Evolutionary conservation across 1,139 yeast species (phyloP).

Genomic region (Protomyces lactucae-debilis): DNA sequence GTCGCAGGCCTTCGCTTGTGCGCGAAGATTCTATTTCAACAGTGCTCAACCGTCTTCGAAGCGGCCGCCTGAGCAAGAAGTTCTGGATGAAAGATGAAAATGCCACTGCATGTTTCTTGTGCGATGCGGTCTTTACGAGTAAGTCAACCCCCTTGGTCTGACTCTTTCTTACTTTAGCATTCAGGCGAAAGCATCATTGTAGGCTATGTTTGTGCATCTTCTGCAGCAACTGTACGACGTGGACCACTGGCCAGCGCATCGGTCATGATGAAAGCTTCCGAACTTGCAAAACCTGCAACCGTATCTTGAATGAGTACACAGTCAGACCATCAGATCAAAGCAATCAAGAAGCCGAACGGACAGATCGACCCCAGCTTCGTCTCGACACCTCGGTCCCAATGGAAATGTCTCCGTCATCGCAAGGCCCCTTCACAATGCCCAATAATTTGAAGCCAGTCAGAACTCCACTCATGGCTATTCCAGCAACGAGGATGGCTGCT

Average conservation of each 20-base stretch:
- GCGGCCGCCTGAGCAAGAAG: constrained; percentile 45
- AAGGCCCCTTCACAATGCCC: constrained; percentile 13
- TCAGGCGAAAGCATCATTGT: constrained; percentile 90
- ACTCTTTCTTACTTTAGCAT: constrained; percentile 43
- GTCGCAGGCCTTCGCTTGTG: constrained; percentile 12
- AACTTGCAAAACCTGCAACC: constrained; percentile 73
- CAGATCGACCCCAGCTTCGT: neutral
- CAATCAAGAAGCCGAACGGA: neutral
- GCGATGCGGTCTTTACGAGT: constrained; percentile 58
- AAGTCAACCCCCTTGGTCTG: neutral
- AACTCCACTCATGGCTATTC: constrained; percentile 56
- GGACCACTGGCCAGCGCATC: constrained; percentile 71
- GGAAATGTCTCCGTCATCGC: neutral
- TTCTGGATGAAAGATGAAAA: constrained; percentile 93
- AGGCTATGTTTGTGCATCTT: constrained; percentile 94
- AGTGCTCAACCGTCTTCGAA: constrained; percentile 12
- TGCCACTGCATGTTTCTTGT: constrained; percentile 73
- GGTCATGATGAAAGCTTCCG: constrained; percentile 65
- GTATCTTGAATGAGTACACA: constrained; percentile 52
- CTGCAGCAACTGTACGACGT: constrained; percentile 77
- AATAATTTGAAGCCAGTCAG: constrained; percentile 23
- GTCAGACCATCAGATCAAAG: neutral
- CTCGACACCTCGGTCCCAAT: neutral
- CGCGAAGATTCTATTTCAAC: constrained; percentile 23
- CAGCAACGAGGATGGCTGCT: constrained; percentile 50